A percentile compares a stretch with the other conserved stretches of the same genome.
These are phyloP conservation scores for Jacaranda copaia DNA, from an alignment of 257 asterid genomes.

Conservation along the genomic window DNA sequence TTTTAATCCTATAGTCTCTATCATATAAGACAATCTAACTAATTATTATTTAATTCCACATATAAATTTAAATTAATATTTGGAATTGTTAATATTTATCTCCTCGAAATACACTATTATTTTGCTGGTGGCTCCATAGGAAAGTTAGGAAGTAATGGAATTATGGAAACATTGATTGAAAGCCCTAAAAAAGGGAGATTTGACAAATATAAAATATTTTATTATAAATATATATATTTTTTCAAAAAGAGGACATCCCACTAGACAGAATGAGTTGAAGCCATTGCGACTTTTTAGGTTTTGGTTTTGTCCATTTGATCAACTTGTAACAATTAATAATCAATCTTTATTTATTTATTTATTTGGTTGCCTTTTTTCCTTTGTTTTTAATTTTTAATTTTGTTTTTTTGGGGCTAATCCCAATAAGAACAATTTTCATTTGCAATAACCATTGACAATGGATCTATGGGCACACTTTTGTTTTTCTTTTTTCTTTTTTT, in stretches of 20 bases:
- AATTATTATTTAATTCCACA: too few species aligned
- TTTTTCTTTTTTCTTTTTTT: too few species aligned
- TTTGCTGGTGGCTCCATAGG: background rate
- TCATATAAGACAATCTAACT: too few species aligned
- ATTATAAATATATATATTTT: background rate
- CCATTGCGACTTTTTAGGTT: constrained; percentile 34
- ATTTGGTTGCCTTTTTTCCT: constrained; percentile 8
- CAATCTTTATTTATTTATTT: background rate
- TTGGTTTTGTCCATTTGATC: constrained; percentile 19
- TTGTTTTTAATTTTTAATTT: background rate
- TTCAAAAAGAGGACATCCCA: constrained; percentile 16
- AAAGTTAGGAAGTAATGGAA: background rate
- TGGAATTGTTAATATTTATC: too few species aligned
- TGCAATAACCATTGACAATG: too few species aligned
- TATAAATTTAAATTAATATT: too few species aligned
- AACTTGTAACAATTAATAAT: background rate
- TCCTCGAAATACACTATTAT: background rate
- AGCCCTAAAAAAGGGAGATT: constrained; percentile 1
- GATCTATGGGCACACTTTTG: too few species aligned
- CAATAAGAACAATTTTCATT: background rate
- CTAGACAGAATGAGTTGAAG: constrained; percentile 1
- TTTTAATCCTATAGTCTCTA: too few species aligned
- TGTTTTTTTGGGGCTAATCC: background rate
- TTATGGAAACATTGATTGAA: background rate
- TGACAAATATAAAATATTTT: background rate